phyloP scores from a whole-genome alignment of 257 asterid genomes.

The Oldenlandia corymbosa region DNA sequence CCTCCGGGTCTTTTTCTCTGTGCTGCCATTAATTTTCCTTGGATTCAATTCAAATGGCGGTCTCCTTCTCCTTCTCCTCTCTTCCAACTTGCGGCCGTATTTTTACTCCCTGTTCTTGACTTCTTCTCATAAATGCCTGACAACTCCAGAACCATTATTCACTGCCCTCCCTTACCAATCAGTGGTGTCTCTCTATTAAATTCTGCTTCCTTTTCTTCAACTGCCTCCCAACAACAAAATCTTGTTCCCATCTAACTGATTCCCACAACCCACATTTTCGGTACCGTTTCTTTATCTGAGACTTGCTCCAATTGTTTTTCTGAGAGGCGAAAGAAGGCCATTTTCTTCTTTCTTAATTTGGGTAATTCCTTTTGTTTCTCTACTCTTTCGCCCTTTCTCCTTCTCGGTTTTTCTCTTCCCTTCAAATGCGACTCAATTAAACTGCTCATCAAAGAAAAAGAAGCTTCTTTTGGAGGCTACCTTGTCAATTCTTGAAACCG shows the following conservation, averaged over 20 bases:
- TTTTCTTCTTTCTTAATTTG: not conserved
- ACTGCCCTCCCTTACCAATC: conserved; percentile 12
- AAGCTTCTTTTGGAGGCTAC: too few species aligned
- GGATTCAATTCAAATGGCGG: not conserved
- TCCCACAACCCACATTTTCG: not conserved
- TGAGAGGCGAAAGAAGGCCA: not conserved
- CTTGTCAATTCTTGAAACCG: conserved; percentile 8
- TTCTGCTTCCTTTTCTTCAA: conserved; percentile 17
- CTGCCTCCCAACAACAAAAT: not conserved
- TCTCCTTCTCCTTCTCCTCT: too few species aligned
- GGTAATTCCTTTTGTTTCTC: too few species aligned
- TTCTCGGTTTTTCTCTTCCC: too few species aligned
- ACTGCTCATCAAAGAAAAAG: too few species aligned
- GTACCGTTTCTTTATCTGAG: too few species aligned
- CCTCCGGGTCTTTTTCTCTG: not conserved
- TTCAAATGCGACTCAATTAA: too few species aligned
- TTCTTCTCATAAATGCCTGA: conserved; percentile 32
- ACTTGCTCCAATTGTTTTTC: too few species aligned
- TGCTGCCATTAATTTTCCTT: not conserved
- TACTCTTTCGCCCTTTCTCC: too few species aligned
- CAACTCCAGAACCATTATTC: conserved; percentile 9
- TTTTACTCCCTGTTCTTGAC: conserved; percentile 3
- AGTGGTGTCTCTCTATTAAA: not conserved
- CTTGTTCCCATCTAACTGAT: not conserved
- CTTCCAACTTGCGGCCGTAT: not conserved